Conservation (phyloP, 148 eudicot genomes). For the Vaccinium corymbosum region DNA sequence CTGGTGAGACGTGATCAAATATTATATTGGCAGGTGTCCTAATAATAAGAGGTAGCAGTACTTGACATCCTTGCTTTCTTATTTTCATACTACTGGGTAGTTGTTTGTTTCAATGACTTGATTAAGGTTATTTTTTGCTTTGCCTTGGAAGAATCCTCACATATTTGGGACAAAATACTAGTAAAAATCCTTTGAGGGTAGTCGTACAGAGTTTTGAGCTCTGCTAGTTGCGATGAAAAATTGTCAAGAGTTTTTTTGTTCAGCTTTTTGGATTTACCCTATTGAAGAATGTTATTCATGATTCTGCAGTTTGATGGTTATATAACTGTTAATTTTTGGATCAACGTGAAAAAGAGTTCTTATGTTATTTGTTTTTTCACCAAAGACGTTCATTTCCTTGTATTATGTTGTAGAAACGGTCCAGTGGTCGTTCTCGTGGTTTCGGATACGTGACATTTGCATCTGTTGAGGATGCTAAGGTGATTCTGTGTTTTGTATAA, state of each 20-base stretch:
- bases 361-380: neutral
- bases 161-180: neutral
- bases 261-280: neutral
- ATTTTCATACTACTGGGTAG: neutral
- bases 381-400: conserved; percentile 7
- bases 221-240: neutral
- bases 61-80: neutral
- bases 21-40: neutral
- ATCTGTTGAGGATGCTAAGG: conserved; percentile 85
- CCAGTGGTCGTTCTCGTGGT: conserved; percentile 92
- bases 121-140: neutral
- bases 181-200: neutral
- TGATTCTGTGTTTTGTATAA: conserved; percentile 10
- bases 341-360: neutral
- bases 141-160: neutral
- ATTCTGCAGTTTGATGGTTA: neutral
- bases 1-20: neutral
- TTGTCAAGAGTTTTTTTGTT: neutral
- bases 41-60: neutral
- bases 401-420: conserved; percentile 51
- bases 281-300: neutral
- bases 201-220: neutral
- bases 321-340: neutral
- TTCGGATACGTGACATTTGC: conserved; percentile 96
- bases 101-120: neutral